Evolutionary conservation across 1,139 yeast species (phyloP), one percentile per base, ranked within the genome.

Genomic region (Pichia sp.): DNA sequence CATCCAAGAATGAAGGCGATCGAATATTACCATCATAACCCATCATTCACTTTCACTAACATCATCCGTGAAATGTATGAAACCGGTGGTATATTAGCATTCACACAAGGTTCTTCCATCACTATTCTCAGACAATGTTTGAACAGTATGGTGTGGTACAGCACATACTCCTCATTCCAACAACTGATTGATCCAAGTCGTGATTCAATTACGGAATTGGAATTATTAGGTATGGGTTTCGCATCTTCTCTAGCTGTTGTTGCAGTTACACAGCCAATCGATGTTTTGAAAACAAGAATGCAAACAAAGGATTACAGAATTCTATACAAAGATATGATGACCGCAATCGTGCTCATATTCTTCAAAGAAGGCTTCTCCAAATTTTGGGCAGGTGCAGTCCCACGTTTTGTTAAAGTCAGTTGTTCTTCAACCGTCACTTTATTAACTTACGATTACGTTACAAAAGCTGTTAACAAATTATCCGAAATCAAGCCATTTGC

Each of bases 281-380:
- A 93, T 68, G 90, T 90, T 5, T 70, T 91, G 44, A 93, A 93
- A 67, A 82, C 96, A 1, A 79, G 96, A 62, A 81, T 90, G 79
- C 97, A 91, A 66, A 80, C 90, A 65, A 80, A 82, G 53, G 79
- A 85, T 50, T 74, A 76, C 61, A 84, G 77, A 51, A 66, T 73
- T 30, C 62, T 81, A 4, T 86, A 85, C 63, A 78, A 78, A 44
- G 91, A 87, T 63, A 73, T 89, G 9, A 67, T 89, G 55, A 72
- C 82, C 36, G 85, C 96, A 49, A 84, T 90, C 3, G 87, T 83
- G 63, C 71, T 81, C 55, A 74, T 88, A 8, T 84, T 85, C 57
- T 69, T 81, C 19, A 79, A 78, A 46, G 95, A 89, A 55, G 91
- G 95, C 0, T 60, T 76, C 21, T 60, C 66, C 38, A 73, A 80